Evolutionary conservation across 352 stramenopile species (phyloP).

Genomic region (Pythium brassicae): DNA sequence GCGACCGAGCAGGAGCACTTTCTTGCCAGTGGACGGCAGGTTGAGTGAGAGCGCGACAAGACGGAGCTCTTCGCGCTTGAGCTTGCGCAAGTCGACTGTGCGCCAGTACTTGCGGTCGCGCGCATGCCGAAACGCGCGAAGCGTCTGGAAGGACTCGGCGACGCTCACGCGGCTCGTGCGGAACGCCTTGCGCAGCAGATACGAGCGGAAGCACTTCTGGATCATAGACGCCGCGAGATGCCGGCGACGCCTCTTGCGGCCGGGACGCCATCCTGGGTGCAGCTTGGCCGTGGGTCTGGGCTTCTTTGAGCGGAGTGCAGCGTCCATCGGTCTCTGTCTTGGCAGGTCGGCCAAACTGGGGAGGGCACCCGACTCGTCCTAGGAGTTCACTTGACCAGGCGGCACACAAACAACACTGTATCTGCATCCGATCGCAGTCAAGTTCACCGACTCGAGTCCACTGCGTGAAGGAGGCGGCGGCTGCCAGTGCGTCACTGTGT

Average conservation of each 20-base stretch:
- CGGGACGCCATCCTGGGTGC: conserved; percentile 46
- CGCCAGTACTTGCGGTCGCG: conserved; percentile 52
- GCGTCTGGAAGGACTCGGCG: conserved; percentile 40
- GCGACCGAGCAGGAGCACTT: conserved; percentile 62
- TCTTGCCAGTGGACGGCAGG: conserved; percentile 72
- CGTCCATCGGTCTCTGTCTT: background rate
- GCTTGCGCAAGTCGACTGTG: conserved; percentile 45
- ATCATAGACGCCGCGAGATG: conserved; percentile 62
- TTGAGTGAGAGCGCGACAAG: conserved; percentile 62
- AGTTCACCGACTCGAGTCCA: no score
- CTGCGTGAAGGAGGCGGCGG: no score
- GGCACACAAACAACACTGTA: no score
- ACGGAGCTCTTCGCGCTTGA: conserved; percentile 59
- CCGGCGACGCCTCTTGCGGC: conserved; percentile 33
- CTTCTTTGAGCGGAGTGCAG: conserved; percentile 14
- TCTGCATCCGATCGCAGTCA: no score
- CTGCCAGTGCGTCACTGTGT: no score
- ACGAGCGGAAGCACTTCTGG: conserved; percentile 57
- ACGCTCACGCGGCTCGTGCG: conserved; percentile 33
- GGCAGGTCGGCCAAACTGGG: no score
- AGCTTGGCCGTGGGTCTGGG: conserved; percentile 37
- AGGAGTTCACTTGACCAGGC: no score
- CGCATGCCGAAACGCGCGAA: conserved; percentile 48
- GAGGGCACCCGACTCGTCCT: no score
- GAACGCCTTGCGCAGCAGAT: conserved; percentile 58